A percentile compares a stretch with the other conserved stretches of the same genome.
Conservation (phyloP, 345 rosid genomes). For the Eucalyptus pauciflora region DNA sequence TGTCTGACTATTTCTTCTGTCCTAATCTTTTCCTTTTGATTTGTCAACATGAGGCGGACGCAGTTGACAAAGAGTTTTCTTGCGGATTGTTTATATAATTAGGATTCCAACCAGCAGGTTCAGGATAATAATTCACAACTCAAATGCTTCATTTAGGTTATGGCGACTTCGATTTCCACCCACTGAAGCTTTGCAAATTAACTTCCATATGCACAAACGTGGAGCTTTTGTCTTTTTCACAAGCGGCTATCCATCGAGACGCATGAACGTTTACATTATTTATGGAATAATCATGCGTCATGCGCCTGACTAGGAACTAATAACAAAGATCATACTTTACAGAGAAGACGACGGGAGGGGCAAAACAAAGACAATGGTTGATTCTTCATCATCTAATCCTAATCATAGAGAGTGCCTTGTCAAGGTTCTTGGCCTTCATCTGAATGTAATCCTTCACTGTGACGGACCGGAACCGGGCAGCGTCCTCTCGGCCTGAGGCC, state of each 20-base stretch:
- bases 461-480: slow-evolving; percentile 32
- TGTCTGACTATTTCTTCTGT: neutral
- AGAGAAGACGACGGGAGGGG: neutral
- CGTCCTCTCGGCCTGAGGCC: neutral
- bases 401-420: slow-evolving; percentile 43
- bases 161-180: neutral
- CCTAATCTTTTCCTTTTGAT: neutral
- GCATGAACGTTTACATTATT: neutral
- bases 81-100: neutral
- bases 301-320: neutral
- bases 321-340: neutral
- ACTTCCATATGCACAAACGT: neutral
- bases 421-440: slow-evolving; percentile 39
- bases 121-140: neutral
- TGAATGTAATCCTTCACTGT: slow-evolving; percentile 39
- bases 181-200: neutral
- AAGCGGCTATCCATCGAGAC: neutral
- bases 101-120: neutral
- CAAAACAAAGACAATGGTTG: neutral
- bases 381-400: neutral
- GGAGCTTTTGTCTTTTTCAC: neutral
- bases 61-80: neutral
- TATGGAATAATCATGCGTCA: neutral
- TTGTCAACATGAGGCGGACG: neutral
- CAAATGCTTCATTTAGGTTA: neutral